Evolutionary conservation across 2,329 filamentous ascomycete genomes (phyloP).

Genomic region (Epichloe scottii): DNA sequence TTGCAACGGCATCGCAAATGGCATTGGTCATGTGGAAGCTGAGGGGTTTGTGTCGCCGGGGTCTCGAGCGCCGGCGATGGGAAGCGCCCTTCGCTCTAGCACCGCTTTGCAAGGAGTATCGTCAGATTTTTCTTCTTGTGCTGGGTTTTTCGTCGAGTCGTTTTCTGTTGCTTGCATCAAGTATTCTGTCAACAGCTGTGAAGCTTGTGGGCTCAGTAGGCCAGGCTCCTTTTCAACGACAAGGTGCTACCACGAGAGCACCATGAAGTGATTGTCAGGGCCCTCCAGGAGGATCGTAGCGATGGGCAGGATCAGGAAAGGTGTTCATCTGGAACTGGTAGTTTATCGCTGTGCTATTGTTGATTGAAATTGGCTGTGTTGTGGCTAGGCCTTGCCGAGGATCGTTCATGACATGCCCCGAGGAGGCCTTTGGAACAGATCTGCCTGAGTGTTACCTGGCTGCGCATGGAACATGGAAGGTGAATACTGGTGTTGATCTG

Average conservation of each 20-base stretch:
- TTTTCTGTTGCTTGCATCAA: too few species aligned
- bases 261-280: constrained; percentile 11
- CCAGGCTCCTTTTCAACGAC: not conserved
- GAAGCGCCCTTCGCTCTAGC: too few species aligned
- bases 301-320: constrained; percentile 11
- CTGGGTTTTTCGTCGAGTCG: too few species aligned
- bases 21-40: not conserved
- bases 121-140: too few species aligned
- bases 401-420: constrained; percentile 14
- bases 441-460: not conserved
- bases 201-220: not conserved
- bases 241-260: not conserved
- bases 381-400: constrained; percentile 9
- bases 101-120: too few species aligned
- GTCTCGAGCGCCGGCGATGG: too few species aligned
- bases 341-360: constrained; percentile 12
- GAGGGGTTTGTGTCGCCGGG: not conserved
- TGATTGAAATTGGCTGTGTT: constrained; percentile 11
- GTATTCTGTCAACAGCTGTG: too few species aligned
- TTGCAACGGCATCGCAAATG: not conserved
- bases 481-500: constrained; percentile 4
- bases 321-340: constrained; percentile 15
- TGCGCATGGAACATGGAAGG: constrained; percentile 3
- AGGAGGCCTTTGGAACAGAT: constrained; percentile 8
- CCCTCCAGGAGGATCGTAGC: constrained; percentile 10